Evolutionary conservation across 1,284 basidiomycete genomes (phyloP).

Genomic region (Sutorius eximius): DNA sequence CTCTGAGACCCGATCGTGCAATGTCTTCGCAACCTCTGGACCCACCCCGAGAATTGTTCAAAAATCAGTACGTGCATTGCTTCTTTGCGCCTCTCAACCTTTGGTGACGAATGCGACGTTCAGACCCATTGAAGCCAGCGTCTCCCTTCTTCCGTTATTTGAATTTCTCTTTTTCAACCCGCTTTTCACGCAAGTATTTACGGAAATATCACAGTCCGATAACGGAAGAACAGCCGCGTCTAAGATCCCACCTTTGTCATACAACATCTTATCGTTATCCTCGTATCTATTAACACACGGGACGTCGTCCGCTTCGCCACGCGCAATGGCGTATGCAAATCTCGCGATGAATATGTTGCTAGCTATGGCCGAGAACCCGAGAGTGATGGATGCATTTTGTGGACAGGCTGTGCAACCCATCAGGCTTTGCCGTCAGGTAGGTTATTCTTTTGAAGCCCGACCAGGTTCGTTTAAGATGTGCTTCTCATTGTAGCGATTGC

Average conservation of each 20-base stretch:
- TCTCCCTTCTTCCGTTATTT: constrained; percentile 56
- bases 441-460: constrained; percentile 8
- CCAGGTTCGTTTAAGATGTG: neutral
- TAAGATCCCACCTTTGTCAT: constrained; percentile 37
- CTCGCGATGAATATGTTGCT: constrained; percentile 54
- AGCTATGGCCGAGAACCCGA: constrained; percentile 48
- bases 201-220: constrained; percentile 37
- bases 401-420: constrained; percentile 41
- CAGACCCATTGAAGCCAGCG: constrained; percentile 62
- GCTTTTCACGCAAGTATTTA: constrained; percentile 46
- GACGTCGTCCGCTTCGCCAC: constrained; percentile 52
- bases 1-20: constrained; percentile 53
- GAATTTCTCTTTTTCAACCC: constrained; percentile 56
- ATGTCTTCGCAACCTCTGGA: constrained; percentile 47
- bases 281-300: constrained; percentile 67
- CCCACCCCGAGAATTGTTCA: constrained; percentile 54
- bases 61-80: constrained; percentile 47
- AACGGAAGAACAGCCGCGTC: constrained; percentile 14
- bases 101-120: constrained; percentile 3
- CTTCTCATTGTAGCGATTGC: constrained; percentile 43
- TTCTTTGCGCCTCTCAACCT: neutral
- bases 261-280: constrained; percentile 52
- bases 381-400: constrained; percentile 47
- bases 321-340: constrained; percentile 60
- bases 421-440: constrained; percentile 61